phyloP scores from a whole-genome alignment of 305 asterid genomes.

The Caryopteris hybrid region DNA sequence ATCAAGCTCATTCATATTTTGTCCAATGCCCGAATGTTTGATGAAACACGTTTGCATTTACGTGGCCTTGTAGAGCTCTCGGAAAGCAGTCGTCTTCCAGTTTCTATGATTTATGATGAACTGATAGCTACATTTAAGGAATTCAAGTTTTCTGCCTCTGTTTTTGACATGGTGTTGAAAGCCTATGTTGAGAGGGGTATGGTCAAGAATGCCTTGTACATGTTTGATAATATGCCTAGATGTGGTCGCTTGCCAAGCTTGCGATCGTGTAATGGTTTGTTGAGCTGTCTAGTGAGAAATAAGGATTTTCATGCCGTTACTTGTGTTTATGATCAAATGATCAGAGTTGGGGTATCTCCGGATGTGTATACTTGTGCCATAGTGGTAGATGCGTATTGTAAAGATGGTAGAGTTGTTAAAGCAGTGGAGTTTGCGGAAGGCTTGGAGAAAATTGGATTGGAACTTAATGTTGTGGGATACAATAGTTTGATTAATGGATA shows the following conservation, averaged over 20 bases:
- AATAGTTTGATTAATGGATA: conserved; percentile 78
- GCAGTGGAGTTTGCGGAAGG: conserved; percentile 61
- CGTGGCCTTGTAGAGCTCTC: conserved; percentile 48
- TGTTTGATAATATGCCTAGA: conserved; percentile 82
- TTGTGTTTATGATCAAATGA: conserved; percentile 72
- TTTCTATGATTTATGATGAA: conserved; percentile 40
- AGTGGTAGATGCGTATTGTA: conserved; percentile 75
- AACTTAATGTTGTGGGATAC: conserved; percentile 62
- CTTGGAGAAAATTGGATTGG: conserved; percentile 51
- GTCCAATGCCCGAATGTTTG: conserved; percentile 61
- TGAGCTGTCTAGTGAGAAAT: conserved; percentile 57
- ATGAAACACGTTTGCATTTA: conserved; percentile 49
- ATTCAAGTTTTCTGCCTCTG: conserved; percentile 60
- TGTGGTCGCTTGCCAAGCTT: conserved; percentile 71
- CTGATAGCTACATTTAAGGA: conserved; percentile 50
- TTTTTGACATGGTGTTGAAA: conserved; percentile 71
- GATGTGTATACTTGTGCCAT: conserved; percentile 75
- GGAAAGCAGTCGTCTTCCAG: conserved; percentile 20
- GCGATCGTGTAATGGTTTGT: conserved; percentile 77
- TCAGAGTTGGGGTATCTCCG: conserved; percentile 57
- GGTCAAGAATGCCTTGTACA: conserved; percentile 55
- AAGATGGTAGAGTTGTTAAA: conserved; percentile 52
- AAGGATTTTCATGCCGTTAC: conserved; percentile 40
- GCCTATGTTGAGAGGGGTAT: conserved; percentile 55
- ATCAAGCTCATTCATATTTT: conserved; percentile 60